Evolutionary conservation across 805 yeast species (phyloP).

Genomic region (Nakazawaea peltata): DNA sequence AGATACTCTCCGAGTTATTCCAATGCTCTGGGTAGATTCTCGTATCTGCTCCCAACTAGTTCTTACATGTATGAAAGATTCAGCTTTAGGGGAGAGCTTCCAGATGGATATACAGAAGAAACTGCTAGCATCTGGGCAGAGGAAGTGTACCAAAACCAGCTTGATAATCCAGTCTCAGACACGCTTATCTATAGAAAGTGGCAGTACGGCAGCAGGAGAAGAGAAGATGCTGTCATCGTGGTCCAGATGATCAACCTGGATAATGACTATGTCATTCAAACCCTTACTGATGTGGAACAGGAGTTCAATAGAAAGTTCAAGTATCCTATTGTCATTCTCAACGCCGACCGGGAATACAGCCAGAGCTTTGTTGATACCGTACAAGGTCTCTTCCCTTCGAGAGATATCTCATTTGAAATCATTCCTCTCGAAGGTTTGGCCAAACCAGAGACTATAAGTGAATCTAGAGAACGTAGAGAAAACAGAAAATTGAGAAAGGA

Average conservation of each 20-base stretch:
- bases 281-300: slow-evolving; percentile 55
- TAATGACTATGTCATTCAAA: slow-evolving; percentile 32
- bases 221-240: slow-evolving; percentile 71
- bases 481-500: slow-evolving; percentile 22
- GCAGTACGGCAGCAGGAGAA: slow-evolving; percentile 11
- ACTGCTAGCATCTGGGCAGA: slow-evolving; percentile 21
- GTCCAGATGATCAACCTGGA: slow-evolving; percentile 71
- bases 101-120: slow-evolving; percentile 19
- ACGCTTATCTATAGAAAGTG: background rate
- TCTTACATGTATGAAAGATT: slow-evolving; percentile 14
- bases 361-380: slow-evolving; percentile 45
- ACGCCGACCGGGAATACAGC: slow-evolving; percentile 56
- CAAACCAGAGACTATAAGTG: slow-evolving; percentile 51
- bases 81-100: slow-evolving; percentile 22
- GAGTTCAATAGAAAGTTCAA: slow-evolving; percentile 61
- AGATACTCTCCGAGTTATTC: too few species aligned
- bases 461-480: slow-evolving; percentile 16
- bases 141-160: slow-evolving; percentile 18
- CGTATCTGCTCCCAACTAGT: too few species aligned
- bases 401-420: slow-evolving; percentile 41
- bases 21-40: too few species aligned
- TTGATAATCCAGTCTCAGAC: slow-evolving; percentile 7
- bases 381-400: slow-evolving; percentile 27
- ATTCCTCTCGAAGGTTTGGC: slow-evolving; percentile 45
- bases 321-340: slow-evolving; percentile 77